phyloP scores from a whole-genome alignment of 345 rosid species.

The Hibiscus trionum region DNA sequence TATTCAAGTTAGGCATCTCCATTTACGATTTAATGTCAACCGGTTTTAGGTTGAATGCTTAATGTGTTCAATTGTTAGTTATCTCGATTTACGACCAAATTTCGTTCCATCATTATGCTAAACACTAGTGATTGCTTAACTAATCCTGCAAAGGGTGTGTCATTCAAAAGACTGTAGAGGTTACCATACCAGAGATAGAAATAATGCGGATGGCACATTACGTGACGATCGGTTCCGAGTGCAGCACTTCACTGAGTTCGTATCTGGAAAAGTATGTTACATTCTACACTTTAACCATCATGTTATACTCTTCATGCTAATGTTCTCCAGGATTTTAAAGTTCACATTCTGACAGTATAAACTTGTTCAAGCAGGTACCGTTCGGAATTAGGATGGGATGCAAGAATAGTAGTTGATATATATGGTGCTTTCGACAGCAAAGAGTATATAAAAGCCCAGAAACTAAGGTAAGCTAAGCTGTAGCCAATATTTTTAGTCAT shows the following conservation, averaged over 20 bases:
- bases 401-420: slow-evolving; percentile 47
- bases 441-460: slow-evolving; percentile 59
- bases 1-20: background rate
- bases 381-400: slow-evolving; percentile 60
- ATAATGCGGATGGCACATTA: slow-evolving; percentile 71
- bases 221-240: slow-evolving; percentile 52
- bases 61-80: background rate
- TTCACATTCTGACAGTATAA: slow-evolving; percentile 5
- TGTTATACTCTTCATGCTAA: background rate
- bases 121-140: slow-evolving; percentile 10
- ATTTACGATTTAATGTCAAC: background rate
- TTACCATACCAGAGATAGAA: slow-evolving; percentile 65
- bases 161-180: slow-evolving; percentile 43
- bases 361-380: slow-evolving; percentile 28
- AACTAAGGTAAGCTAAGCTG: slow-evolving; percentile 43
- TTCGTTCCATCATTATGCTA: too few relatives aligned
- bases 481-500: background rate
- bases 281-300: background rate
- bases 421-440: slow-evolving; percentile 51
- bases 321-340: background rate
- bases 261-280: slow-evolving; percentile 44
- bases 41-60: background rate
- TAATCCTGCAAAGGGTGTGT: background rate
- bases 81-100: too few relatives aligned
- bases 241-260: slow-evolving; percentile 40